Evolutionary conservation across 306 rosid genomes (phyloP), one percentile per base, ranked within the genome.

Genomic region (Mimosa bimucronata): DNA sequence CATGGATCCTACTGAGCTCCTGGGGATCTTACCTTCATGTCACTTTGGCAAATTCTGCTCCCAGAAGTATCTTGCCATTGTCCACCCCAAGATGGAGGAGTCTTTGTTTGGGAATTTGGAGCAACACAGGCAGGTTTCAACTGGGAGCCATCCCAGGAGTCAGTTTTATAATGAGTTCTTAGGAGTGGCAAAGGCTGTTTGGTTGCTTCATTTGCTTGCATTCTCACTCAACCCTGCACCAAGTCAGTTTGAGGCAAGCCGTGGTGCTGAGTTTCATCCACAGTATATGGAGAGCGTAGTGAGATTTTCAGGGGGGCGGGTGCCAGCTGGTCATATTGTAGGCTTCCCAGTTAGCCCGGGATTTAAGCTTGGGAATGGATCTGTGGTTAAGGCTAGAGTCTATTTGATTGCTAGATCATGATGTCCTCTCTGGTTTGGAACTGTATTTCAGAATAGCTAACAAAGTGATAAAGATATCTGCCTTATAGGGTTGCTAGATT

Each of bases 11-110:
- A 19, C 86, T 0, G 98, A 95, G 89, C 98, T 95, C 11, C 98
- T 95, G 13, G 98, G 97, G 57, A 86, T 95, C 73, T 78, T 93
- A 40, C 98, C 98, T 48, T 71, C 89, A 4, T 95, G 99, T 83
- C 92, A 91, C 77, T 93, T 95, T 45, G 99, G 99, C 2, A 93
- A 91, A 84, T 93, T 95, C 86, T 93, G 97, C 85, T 88, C 89
- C 75, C 89, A 90, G 86, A 95, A 91, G 94, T 95, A 95, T 82
- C 91, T 93, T 62, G 85, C 97, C 58, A 86, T 95, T 64, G 89
- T 93, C 46, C 99, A 92, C 82, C 94, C 98, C 50, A 95, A 93
- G 85, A 95, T 93, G 99, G 99, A 95, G 87, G 98, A 91, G 86
- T 95, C 99, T 15, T 80, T 95, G 88, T 92, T 95, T 48, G 98